phyloP scores from a whole-genome alignment of 257 asterid genomes.

The Rauvolfia tetraphylla region DNA sequence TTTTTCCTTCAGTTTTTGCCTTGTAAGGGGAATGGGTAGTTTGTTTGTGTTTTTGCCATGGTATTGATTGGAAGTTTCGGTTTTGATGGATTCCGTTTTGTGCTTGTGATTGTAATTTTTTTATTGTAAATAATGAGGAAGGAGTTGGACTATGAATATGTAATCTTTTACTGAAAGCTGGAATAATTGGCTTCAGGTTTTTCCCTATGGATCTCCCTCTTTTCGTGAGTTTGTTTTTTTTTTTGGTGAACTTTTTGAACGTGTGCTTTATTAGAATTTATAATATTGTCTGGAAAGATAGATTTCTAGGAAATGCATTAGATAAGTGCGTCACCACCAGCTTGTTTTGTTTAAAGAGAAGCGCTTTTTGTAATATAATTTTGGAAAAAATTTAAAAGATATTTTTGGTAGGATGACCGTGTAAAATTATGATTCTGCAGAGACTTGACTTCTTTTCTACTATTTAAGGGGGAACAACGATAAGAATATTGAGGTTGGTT shows the following conservation, averaged over 20 bases:
- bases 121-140: background rate
- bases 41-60: background rate
- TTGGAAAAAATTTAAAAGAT: background rate
- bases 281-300: background rate
- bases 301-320: background rate
- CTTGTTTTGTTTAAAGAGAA: background rate
- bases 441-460: background rate
- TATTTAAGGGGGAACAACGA: background rate
- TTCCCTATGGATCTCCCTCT: background rate
- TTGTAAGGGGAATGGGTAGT: slow-evolving; percentile 18
- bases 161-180: background rate
- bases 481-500: background rate
- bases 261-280: background rate
- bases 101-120: background rate
- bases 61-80: slow-evolving; percentile 6
- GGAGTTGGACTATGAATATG: background rate
- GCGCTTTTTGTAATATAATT: background rate
- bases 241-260: background rate
- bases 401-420: background rate
- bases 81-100: background rate
- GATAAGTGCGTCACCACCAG: too few species aligned
- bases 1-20: background rate
- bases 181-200: background rate
- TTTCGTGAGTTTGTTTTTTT: background rate
- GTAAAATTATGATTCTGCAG: background rate